phyloP scores from a whole-genome alignment of 2,329 filamentous ascomycete species.

The Pezicula carpinea region DNA sequence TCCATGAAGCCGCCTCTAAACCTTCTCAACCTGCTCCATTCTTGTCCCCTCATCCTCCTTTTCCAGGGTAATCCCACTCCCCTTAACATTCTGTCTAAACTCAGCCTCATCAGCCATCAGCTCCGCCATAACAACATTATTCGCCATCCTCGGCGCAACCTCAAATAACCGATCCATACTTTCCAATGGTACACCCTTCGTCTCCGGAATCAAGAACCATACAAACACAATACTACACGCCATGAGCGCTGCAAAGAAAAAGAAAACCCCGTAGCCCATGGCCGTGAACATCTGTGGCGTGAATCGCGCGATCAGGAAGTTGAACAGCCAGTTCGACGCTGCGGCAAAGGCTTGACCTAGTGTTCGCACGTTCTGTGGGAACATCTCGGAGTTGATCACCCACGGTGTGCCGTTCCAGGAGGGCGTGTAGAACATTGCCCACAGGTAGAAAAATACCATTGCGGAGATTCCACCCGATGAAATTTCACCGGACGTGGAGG shows the following conservation, averaged over 20 bases:
- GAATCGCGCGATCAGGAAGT: slow-evolving; percentile 58
- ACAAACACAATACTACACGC: slow-evolving; percentile 53
- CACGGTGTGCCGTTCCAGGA: slow-evolving; percentile 67
- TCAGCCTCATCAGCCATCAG: slow-evolving; percentile 17
- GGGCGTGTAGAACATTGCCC: slow-evolving; percentile 62
- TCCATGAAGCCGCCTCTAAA: slow-evolving; percentile 5
- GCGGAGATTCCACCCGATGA: slow-evolving; percentile 50
- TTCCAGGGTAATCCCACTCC: slow-evolving; percentile 14
- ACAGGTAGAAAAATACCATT: slow-evolving; percentile 65
- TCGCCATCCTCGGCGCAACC: slow-evolving; percentile 14
- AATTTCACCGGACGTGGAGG: slow-evolving; percentile 39
- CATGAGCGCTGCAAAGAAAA: slow-evolving; percentile 40
- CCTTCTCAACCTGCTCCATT: slow-evolving; percentile 17
- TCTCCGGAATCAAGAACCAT: slow-evolving; percentile 61
- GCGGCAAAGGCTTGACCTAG: slow-evolving; percentile 54
- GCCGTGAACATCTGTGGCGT: slow-evolving; percentile 18
- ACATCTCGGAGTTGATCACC: slow-evolving; percentile 67
- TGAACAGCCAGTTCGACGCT: slow-evolving; percentile 67
- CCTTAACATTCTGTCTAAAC: slow-evolving; percentile 20
- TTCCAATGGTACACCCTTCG: slow-evolving; percentile 60
- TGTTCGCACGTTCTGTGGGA: slow-evolving; percentile 45
- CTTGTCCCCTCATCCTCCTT: slow-evolving; percentile 19
- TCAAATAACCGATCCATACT: slow-evolving; percentile 54
- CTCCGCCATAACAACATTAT: slow-evolving; percentile 21
- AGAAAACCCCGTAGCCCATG: slow-evolving; percentile 20